Percentiles rank a stretch among this genome's conserved stretches.
Evolutionary conservation across 192 early-diverging fungal genomes (phyloP).

Genomic region (Coemansia sp.): DNA sequence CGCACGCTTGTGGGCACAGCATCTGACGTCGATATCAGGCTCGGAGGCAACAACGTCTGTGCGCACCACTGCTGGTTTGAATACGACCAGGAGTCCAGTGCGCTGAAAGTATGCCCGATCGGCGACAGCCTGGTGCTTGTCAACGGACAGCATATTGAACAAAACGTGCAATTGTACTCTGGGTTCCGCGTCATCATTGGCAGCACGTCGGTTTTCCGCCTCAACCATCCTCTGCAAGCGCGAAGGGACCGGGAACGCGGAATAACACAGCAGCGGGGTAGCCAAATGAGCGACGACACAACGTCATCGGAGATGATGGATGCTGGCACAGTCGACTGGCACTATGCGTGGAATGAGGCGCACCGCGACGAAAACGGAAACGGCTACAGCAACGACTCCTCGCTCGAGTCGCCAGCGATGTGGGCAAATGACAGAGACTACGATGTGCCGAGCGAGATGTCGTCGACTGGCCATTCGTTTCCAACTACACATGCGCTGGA

Average conservation of each 20-base stretch:
- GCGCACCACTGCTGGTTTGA: conserved; percentile 75
- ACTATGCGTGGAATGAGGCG: conserved; percentile 70
- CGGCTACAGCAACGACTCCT: neutral
- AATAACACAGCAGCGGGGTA: conserved; percentile 22
- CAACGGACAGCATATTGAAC: conserved; percentile 68
- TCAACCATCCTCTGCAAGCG: conserved; percentile 81
- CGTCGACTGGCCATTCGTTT: neutral
- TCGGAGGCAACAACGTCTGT: conserved; percentile 61
- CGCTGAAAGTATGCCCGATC: conserved; percentile 62
- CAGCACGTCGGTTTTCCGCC: conserved; percentile 77
- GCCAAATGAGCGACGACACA: conserved; percentile 28
- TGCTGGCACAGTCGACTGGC: conserved; percentile 66
- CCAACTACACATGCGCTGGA: neutral
- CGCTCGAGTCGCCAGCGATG: neutral
- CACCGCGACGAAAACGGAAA: conserved; percentile 50
- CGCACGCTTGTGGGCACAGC: conserved; percentile 64
- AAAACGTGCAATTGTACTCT: conserved; percentile 60
- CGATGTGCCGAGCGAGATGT: neutral
- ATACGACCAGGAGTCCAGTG: conserved; percentile 52
- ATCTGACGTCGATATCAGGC: conserved; percentile 49
- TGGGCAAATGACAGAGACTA: neutral
- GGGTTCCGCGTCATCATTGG: conserved; percentile 82
- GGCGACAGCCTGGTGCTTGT: conserved; percentile 67
- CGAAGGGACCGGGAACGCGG: conserved; percentile 35
- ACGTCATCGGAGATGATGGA: conserved; percentile 8